Evolutionary conservation across 129 eudicot genomes (phyloP).

Genomic region (Flaveria robusta): DNA sequence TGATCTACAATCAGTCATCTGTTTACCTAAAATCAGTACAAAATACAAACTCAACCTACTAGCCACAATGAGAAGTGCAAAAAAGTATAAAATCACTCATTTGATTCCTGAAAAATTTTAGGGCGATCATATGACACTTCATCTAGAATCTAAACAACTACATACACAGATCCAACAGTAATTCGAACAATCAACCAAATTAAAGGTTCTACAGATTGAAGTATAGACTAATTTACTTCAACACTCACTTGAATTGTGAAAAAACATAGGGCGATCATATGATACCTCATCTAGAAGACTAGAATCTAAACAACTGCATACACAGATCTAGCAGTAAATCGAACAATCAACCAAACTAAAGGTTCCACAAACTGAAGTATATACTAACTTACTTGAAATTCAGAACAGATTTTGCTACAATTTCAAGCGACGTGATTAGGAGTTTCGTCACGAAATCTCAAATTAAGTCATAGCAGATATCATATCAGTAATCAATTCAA

Average conservation of each 20-base stretch:
- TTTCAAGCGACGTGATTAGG: not conserved
- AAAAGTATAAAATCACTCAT: not conserved
- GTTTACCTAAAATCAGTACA: not conserved
- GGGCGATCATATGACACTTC: not conserved
- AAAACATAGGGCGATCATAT: not conserved
- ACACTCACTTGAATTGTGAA: not conserved
- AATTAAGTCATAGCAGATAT: not conserved
- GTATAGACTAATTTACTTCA: not conserved
- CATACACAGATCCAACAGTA: conserved; percentile 10
- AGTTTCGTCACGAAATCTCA: not conserved
- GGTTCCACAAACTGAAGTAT: not conserved
- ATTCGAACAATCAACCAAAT: not conserved
- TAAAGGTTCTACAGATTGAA: not conserved
- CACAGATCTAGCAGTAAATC: conserved; percentile 5
- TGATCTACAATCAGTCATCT: not conserved
- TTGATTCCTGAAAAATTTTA: not conserved
- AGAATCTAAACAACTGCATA: not conserved
- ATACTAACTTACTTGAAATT: not conserved
- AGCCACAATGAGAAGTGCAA: not conserved
- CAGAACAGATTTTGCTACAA: not conserved
- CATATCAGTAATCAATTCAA: conserved; percentile 3
- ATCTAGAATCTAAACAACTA: not conserved
- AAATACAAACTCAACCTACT: not conserved
- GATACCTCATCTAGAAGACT: not conserved
- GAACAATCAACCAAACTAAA: conserved; percentile 5